A percentile compares a stretch with the other conserved stretches of the same genome.
Conservation (phyloP, 768 basidiomycete species). For the Phlegmacium glaucopus region DNA sequence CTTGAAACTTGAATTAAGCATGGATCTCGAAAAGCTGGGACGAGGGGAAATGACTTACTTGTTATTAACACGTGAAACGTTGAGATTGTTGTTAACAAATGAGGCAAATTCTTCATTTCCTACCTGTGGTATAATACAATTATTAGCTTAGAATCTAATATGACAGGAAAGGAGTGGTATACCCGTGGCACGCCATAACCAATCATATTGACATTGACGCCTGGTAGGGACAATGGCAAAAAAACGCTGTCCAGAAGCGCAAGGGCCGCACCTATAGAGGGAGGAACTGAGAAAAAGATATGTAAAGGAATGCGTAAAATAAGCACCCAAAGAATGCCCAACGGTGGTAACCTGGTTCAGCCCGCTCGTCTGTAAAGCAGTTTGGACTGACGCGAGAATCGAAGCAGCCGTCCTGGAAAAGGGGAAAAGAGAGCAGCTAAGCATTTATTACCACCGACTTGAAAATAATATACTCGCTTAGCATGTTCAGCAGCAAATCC, state of each 20-base stretch:
- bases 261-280: slow-evolving; percentile 33
- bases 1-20: slow-evolving; percentile 12
- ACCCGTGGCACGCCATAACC: slow-evolving; percentile 44
- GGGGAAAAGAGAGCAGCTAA: background rate
- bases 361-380: slow-evolving; percentile 28
- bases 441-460: background rate
- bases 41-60: slow-evolving; percentile 23
- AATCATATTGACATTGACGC: slow-evolving; percentile 32
- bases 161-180: slow-evolving; percentile 12
- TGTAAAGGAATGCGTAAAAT: slow-evolving; percentile 8
- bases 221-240: slow-evolving; percentile 48
- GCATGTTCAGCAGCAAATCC: slow-evolving; percentile 44
- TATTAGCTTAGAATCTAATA: background rate
- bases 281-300: background rate
- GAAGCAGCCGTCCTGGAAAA: slow-evolving; percentile 33
- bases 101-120: slow-evolving; percentile 55
- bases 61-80: slow-evolving; percentile 56
- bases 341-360: slow-evolving; percentile 36
- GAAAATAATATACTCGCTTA: slow-evolving; percentile 23
- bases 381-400: slow-evolving; percentile 37
- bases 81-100: slow-evolving; percentile 44
- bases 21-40: background rate
- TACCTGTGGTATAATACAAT: slow-evolving; percentile 23
- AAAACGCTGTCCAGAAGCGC: slow-evolving; percentile 48
- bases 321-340: slow-evolving; percentile 41